Conservation (phyloP, 768 basidiomycete genomes). For the Punctularia strigosozonata region DNA sequence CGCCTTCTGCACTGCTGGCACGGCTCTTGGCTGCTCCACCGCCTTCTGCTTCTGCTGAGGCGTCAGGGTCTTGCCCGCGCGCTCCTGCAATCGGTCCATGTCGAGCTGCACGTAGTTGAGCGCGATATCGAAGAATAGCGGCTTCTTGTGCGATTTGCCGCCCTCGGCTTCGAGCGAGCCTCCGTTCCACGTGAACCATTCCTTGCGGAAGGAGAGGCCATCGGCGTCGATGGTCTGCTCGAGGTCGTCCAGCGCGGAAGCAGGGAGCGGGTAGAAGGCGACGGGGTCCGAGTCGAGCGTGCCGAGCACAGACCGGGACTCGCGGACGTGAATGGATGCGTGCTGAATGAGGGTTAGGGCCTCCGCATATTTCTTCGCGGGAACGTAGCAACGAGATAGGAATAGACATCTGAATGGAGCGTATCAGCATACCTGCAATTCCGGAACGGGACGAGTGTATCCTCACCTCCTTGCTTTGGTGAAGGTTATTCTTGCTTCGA, state of each 20-base stretch:
- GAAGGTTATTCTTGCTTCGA: constrained; percentile 66
- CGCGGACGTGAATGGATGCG: constrained; percentile 62
- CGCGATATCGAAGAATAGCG: constrained; percentile 88
- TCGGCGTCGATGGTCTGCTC: constrained; percentile 38
- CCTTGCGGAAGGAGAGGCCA: constrained; percentile 44
- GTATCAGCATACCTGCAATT: neutral
- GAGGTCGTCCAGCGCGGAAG: constrained; percentile 33
- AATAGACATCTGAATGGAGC: constrained; percentile 47
- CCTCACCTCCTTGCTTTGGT: constrained; percentile 64
- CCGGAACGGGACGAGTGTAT: neutral
- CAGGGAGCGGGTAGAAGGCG: constrained; percentile 44
- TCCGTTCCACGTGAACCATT: constrained; percentile 74
- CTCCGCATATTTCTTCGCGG: constrained; percentile 61
- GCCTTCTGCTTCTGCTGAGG: constrained; percentile 14
- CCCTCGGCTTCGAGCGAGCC: constrained; percentile 34
- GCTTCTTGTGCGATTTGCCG: constrained; percentile 56
- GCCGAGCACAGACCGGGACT: constrained; percentile 43
- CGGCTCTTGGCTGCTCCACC: constrained; percentile 11
- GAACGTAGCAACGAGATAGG: constrained; percentile 64
- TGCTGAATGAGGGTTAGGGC: constrained; percentile 61
- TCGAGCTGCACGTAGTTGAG: constrained; percentile 86
- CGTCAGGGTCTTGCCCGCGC: constrained; percentile 53
- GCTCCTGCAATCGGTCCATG: constrained; percentile 60
- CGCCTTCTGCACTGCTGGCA: constrained; percentile 36
- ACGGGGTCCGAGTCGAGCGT: constrained; percentile 36